These are phyloP conservation scores for Lactarius hengduanensis DNA, from an alignment of 768 basidiomycete genomes.

Conservation along the genomic window DNA sequence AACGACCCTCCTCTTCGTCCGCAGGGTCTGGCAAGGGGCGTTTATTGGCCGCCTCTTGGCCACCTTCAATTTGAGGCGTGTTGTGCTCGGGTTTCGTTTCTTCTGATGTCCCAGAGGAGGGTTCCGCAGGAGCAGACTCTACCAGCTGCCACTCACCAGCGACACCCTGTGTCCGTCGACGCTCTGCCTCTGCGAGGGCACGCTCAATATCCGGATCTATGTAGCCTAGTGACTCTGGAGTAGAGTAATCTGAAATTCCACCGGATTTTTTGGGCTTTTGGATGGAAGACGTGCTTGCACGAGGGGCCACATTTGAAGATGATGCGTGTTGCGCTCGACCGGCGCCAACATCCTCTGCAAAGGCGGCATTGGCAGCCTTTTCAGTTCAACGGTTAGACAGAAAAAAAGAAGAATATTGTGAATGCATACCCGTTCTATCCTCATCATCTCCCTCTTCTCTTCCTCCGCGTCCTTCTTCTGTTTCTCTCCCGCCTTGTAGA, in stretches of 20 bases:
- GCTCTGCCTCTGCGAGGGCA: conserved; percentile 56
- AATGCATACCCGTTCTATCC: conserved; percentile 71
- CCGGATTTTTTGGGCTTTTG: conserved; percentile 50
- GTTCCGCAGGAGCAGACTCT: conserved; percentile 33
- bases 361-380: conserved; percentile 79
- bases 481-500: conserved; percentile 93
- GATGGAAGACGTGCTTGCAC: conserved; percentile 27
- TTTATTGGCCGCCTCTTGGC: conserved; percentile 29
- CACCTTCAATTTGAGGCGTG: conserved; percentile 28
- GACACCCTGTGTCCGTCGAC: conserved; percentile 61
- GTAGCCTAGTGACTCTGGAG: conserved; percentile 80
- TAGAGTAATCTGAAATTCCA: conserved; percentile 83
- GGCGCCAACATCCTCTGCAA: conserved; percentile 71
- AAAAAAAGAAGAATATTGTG: background rate
- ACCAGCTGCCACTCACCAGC: conserved; percentile 80
- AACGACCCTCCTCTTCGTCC: conserved; percentile 55
- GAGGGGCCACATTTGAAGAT: conserved; percentile 19
- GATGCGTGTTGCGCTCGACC: conserved; percentile 47
- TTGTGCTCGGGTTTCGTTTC: conserved; percentile 24
- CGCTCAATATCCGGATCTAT: conserved; percentile 73
- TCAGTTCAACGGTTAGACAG: conserved; percentile 15
- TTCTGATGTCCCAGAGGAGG: conserved; percentile 26
- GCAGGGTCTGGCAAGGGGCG: conserved; percentile 31
- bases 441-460: conserved; percentile 82
- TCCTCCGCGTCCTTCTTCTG: conserved; percentile 81